Base-by-base conservation (phyloP, 164 flowering plant genomes). In the Liquidambar formosana region DNA sequence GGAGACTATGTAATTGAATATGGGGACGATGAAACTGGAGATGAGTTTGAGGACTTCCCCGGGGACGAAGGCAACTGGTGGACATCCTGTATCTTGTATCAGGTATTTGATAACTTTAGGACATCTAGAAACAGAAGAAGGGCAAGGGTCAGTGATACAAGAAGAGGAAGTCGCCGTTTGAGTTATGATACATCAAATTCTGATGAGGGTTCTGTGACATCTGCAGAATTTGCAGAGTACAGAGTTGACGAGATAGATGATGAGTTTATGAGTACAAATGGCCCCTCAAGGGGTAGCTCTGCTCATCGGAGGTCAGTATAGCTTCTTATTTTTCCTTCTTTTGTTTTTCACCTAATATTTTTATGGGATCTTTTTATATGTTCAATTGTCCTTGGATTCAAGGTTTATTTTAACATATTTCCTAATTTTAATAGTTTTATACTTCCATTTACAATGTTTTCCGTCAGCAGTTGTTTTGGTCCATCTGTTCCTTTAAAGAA, bases 1-100 rank as follows among this genome's bases (percentile, higher is more conserved):
- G 99, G 99, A 22, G 99, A 95, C 73, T 95, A 95, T 77, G 93
- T 95, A 64, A 95, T 95, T 70, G 99, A 95, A 72, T 89, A 93
- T 83, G 97, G 97, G 47, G 96, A 87, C 59, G 87, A 86, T 72
- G 93, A 86, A 11, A 81, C 85, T 18, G 91, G 80, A 41, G 94
- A 88, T 78, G 99, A 93, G 70, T 89, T 80, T 81, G 99, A 91
- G 63, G 92, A 92, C 73, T 89, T 88, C 65, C 94, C 85, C 48
- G 89, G 93, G 23, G 89, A 80, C 68, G 92, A 88, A 23, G 94
- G 98, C 3, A 91, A 89, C 62, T 89, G 97, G 97, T 93, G 99
- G 99, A 93, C 91, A 22, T 92, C 97, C 1, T 95, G 97, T 71
- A 92, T 92, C 38, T 75, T 92, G 60, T 92, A 92, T 82, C 93